Conservation (phyloP, 257 asterid species). For the Solanum sitiens region DNA sequence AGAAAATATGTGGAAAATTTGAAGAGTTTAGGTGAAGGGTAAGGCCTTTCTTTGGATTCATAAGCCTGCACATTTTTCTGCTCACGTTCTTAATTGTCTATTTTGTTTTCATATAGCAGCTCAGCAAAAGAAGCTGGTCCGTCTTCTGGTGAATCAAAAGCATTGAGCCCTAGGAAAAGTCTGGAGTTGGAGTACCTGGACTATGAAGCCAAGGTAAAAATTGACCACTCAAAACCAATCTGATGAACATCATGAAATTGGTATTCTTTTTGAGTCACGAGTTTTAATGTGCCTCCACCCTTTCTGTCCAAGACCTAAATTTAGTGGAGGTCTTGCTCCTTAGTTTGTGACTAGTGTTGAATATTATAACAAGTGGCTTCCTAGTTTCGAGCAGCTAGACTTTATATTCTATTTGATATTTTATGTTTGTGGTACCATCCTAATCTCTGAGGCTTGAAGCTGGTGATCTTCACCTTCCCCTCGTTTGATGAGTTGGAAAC, state of each 20-base stretch:
- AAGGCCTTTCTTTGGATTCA: constrained; percentile 5
- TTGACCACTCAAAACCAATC: not conserved
- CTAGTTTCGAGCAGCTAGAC: not conserved
- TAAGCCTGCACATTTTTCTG: not conserved
- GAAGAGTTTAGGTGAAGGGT: constrained; percentile 66
- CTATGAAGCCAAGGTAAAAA: constrained; percentile 75
- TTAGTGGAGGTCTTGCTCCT: not conserved
- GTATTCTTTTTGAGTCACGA: not conserved
- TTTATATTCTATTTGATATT: not conserved
- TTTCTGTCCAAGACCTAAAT: not conserved
- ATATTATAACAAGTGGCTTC: not conserved
- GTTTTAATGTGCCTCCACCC: not conserved
- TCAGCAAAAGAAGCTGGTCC: constrained; percentile 24
- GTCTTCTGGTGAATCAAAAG: constrained; percentile 20
- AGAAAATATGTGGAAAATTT: constrained; percentile 78
- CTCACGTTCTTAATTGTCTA: not conserved
- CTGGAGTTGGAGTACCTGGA: constrained; percentile 91
- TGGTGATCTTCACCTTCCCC: not conserved
- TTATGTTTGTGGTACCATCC: not conserved
- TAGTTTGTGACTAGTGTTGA: not conserved
- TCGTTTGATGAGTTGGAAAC: not conserved
- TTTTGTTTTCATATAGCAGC: constrained; percentile 18
- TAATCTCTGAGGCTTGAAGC: not conserved
- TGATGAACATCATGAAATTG: not conserved
- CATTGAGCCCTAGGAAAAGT: constrained; percentile 49